phyloP scores from a whole-genome alignment of 306 rosid genomes.

The Dryas alaskensis region DNA sequence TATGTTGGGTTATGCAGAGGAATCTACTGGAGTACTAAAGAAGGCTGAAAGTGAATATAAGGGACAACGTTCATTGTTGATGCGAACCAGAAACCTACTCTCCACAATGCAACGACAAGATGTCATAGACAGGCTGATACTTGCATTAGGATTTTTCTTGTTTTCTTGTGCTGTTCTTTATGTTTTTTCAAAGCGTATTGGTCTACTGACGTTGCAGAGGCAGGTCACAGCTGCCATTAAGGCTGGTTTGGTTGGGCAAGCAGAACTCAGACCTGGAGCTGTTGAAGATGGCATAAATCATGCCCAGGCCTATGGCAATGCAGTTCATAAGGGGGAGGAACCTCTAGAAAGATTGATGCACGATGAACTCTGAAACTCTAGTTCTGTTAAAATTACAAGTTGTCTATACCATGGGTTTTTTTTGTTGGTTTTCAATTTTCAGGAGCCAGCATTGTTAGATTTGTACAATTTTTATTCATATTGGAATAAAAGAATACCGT shows the following conservation, averaged over 20 bases:
- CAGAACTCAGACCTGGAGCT: constrained; percentile 44
- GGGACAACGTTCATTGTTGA: constrained; percentile 80
- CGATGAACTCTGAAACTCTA: constrained; percentile 56
- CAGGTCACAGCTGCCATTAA: constrained; percentile 73
- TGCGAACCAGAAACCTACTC: constrained; percentile 74
- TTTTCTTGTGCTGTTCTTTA: constrained; percentile 82
- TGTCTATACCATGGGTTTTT: background rate
- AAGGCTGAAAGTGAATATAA: constrained; percentile 90
- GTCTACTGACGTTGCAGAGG: constrained; percentile 63
- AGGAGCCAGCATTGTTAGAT: background rate
- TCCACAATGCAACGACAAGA: constrained; percentile 97
- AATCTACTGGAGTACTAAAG: constrained; percentile 72
- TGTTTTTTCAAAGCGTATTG: constrained; percentile 81
- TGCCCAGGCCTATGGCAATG: constrained; percentile 40
- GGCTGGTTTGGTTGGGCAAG: constrained; percentile 68
- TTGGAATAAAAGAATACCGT: background rate
- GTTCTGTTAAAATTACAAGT: background rate
- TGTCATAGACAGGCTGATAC: constrained; percentile 75
- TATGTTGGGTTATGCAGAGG: constrained; percentile 49
- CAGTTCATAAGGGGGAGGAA: constrained; percentile 35
- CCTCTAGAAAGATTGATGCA: constrained; percentile 51
- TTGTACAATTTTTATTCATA: background rate
- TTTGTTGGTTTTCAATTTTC: background rate
- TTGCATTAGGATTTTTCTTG: constrained; percentile 61
- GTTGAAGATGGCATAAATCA: constrained; percentile 47